These are phyloP conservation scores for Leccinum rimulosum DNA, from an alignment of 768 basidiomycete genomes.

Conservation along the genomic window DNA sequence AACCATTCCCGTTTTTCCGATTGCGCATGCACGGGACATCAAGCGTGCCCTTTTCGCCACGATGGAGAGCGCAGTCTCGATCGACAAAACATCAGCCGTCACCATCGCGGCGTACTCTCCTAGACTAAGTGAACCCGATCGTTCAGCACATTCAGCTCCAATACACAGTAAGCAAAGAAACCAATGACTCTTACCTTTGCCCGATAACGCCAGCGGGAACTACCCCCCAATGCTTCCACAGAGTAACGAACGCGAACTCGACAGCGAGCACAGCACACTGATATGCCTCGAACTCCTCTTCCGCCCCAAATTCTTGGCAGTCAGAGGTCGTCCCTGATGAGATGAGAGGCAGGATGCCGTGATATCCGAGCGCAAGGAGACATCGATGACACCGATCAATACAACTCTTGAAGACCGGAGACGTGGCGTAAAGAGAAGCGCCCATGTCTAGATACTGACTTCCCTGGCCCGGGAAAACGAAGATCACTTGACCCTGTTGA, in stretches of 20 bases:
- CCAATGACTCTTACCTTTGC: conserved; percentile 55
- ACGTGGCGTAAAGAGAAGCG: conserved; percentile 47
- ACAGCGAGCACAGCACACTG: conserved; percentile 60
- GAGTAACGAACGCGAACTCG: conserved; percentile 56
- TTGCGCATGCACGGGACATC: conserved; percentile 48
- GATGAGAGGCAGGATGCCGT: conserved; percentile 48
- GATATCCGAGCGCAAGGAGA: conserved; percentile 48
- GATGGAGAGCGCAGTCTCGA: conserved; percentile 55
- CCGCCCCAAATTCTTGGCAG: conserved; percentile 18
- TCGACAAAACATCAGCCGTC: conserved; percentile 53
- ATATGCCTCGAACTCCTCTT: conserved; percentile 43
- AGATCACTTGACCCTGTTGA: conserved; percentile 38
- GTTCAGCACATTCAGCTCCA: not conserved
- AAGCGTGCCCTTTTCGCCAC: conserved; percentile 58
- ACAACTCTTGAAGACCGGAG: conserved; percentile 43
- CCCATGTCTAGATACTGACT: conserved; percentile 69
- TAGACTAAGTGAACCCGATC: conserved; percentile 44
- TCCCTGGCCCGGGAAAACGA: conserved; percentile 77
- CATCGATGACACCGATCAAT: conserved; percentile 60
- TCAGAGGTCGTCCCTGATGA: conserved; percentile 19
- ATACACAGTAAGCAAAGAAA: not conserved
- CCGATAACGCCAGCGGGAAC: conserved; percentile 60
- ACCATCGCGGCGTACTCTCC: conserved; percentile 76
- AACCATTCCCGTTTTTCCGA: conserved; percentile 56
- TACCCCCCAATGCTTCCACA: conserved; percentile 74